Percentiles rank a stretch among this genome's conserved stretches.
These are phyloP conservation scores for Graphilbum fragrans DNA, from an alignment of 2,329 filamentous ascomycete species.

Conservation along the genomic window DNA sequence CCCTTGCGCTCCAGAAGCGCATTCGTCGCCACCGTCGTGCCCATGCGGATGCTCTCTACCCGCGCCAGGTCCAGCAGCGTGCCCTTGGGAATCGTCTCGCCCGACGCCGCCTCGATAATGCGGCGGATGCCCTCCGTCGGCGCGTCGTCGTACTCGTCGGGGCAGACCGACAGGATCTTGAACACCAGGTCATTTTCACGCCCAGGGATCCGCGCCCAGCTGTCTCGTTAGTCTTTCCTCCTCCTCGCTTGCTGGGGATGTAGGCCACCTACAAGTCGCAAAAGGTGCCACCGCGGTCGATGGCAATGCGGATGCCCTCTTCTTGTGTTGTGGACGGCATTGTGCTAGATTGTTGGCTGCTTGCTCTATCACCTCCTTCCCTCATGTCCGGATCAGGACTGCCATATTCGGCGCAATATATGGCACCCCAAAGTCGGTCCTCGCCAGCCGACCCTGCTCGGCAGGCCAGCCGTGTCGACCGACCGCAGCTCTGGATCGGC, in stretches of 20 bases:
- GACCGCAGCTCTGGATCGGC: no score
- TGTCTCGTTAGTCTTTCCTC: no score
- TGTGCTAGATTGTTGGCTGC: background rate
- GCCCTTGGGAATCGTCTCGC: slow-evolving; percentile 46
- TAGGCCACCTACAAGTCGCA: slow-evolving; percentile 80
- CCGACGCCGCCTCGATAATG: slow-evolving; percentile 21
- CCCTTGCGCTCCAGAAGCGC: slow-evolving; percentile 8
- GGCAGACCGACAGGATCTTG: slow-evolving; percentile 57
- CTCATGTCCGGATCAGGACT: no score
- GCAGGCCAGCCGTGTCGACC: no score
- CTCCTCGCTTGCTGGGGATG: background rate
- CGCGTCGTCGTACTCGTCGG: slow-evolving; percentile 54
- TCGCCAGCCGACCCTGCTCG: no score
- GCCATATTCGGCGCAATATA: no score
- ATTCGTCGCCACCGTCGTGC: slow-evolving; percentile 8
- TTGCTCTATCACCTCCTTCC: no score
- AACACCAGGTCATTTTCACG: slow-evolving; percentile 51
- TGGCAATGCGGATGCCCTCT: slow-evolving; percentile 2
- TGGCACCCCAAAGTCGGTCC: no score
- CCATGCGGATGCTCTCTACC: slow-evolving; percentile 11
- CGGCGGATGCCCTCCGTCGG: slow-evolving; percentile 55
- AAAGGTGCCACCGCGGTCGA: slow-evolving; percentile 70
- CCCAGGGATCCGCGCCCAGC: slow-evolving; percentile 28
- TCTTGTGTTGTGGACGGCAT: background rate
- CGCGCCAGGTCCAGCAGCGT: slow-evolving; percentile 38